Percentiles rank a stretch among this genome's conserved stretches.
Evolutionary conservation across 2,329 filamentous ascomycete genomes (phyloP).

Genomic region (Fusarium illudens): DNA sequence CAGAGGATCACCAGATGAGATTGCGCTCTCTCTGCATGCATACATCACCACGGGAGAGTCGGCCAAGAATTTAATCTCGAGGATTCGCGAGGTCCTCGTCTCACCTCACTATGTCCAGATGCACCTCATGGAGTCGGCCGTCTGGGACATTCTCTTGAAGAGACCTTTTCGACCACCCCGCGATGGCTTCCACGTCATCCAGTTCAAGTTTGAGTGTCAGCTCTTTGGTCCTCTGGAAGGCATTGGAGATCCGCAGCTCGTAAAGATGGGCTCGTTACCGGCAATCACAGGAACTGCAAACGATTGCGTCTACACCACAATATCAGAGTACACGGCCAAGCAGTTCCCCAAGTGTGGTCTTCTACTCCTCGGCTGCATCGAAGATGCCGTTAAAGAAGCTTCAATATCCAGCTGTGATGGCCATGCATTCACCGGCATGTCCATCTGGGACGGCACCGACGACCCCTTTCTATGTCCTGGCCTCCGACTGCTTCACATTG

Average conservation of each 20-base stretch:
- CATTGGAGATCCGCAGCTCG: conserved; percentile 42
- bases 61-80: conserved; percentile 41
- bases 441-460: conserved; percentile 48
- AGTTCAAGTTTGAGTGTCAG: conserved; percentile 49
- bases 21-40: conserved; percentile 44
- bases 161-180: conserved; percentile 43
- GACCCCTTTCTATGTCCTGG: conserved; percentile 41
- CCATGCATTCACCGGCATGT: conserved; percentile 45
- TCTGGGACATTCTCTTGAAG: conserved; percentile 49
- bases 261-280: conserved; percentile 44
- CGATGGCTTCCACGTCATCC: conserved; percentile 48
- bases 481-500: conserved; percentile 47
- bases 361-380: conserved; percentile 44
- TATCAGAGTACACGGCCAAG: conserved; percentile 45
- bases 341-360: conserved; percentile 48
- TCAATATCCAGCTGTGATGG: conserved; percentile 37
- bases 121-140: conserved; percentile 49
- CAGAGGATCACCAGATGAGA: conserved; percentile 46
- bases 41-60: conserved; percentile 44
- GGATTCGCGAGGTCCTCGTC: conserved; percentile 43
- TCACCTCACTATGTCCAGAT: conserved; percentile 50
- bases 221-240: conserved; percentile 43
- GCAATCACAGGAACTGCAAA: conserved; percentile 48
- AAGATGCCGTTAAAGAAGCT: conserved; percentile 46
- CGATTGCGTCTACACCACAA: conserved; percentile 45